phyloP scores from a whole-genome alignment of 2,329 filamentous ascomycete species.

The Nemania serpens region DNA sequence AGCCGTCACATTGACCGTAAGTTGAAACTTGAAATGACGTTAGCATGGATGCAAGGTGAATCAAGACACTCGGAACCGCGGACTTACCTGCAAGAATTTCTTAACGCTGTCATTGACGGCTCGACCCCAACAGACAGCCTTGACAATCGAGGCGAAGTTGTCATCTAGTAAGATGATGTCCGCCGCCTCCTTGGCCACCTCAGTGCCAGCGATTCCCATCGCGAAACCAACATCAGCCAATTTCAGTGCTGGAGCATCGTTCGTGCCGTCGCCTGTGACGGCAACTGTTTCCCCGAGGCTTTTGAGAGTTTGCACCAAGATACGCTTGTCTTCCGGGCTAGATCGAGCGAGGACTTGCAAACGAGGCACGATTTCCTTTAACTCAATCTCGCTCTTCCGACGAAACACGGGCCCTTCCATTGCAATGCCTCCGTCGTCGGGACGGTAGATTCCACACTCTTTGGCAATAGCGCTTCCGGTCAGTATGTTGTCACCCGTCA shows the following conservation, averaged over 20 bases:
- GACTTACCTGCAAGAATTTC: not conserved
- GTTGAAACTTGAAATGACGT: not conserved
- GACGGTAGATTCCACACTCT: not conserved
- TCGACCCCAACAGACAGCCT: not conserved
- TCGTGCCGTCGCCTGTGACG: not conserved
- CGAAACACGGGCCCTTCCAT: not conserved
- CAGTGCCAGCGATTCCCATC: not conserved
- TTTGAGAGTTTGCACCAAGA: not conserved
- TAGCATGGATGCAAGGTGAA: not conserved
- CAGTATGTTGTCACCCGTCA: not conserved
- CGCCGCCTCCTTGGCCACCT: not conserved
- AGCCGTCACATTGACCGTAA: not conserved
- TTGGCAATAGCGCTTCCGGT: not conserved
- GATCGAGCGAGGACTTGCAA: not conserved
- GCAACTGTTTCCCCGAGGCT: not conserved
- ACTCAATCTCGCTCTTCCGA: not conserved
- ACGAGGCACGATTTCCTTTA: not conserved
- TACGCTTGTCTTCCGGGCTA: not conserved
- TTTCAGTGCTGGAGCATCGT: not conserved
- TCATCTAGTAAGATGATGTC: not conserved
- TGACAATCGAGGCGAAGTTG: not conserved
- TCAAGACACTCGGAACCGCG: not conserved
- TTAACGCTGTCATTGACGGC: not conserved
- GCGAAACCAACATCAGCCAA: not conserved
- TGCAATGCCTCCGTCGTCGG: not conserved